Evolutionary conservation across 192 early-diverging fungal species (phyloP), one percentile per base, ranked within the genome.

Genomic region (Backusella luteola): DNA sequence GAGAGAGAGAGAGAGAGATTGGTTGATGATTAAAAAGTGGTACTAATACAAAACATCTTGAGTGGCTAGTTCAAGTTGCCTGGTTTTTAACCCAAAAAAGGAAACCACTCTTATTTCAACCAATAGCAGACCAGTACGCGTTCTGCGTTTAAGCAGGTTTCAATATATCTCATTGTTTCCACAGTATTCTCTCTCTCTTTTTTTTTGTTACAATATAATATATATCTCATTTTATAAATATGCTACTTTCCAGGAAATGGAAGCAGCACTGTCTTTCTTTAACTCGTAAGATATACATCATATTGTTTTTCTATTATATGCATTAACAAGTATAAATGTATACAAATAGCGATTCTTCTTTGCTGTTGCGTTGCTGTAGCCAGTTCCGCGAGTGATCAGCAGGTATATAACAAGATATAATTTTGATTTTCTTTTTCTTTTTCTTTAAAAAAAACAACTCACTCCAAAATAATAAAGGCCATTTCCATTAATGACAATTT

Each of bases 401-500:
- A 63, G 56, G 56, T 63, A 63, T 7, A 49, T 49, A 19, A n/a
- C 15, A 49, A 49, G 6, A 49, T 14, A 17, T 32, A 32, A 32
- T 32, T 32, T 32, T 32, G 32, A 44, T 17, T 44, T 39, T 39
- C 2, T 7, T 2, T 3, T 3, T 12, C 6, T 39, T 39, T 39
- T 39, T 11, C 1, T 2, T 39, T 12, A 17, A 44, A 44, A 15
- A 44, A 44, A 17, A 49, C 19, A 49, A 49, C 19, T 49, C 46
- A 49, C 46, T 7, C 46, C 19, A 19, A 49, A 49, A 49, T 8
- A 49, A 49, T n/a, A 19, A 63, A 63, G 56, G 23, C 56, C 21
- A 63, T 63, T 63, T 63, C 56, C 21, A 63, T 63, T 63, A 63
- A 63, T 63, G 56, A 63, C 12, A 26, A 63, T 63, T 63, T 63